Percentiles rank a stretch among this genome's conserved stretches.
Conservation (phyloP, 805 yeast species). For the Grigorovia jiainica region DNA sequence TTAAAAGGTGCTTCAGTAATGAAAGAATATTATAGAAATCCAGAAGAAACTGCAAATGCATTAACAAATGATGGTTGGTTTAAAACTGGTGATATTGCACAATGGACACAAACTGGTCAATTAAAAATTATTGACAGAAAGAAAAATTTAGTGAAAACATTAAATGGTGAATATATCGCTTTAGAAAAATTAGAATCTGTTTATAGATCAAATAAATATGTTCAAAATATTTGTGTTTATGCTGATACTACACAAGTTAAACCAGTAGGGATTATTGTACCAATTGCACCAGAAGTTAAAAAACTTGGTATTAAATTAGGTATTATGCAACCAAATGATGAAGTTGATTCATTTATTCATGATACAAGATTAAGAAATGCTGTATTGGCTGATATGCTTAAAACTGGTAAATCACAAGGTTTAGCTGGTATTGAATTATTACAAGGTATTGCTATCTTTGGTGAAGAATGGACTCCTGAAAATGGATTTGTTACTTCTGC, state of each 20-base stretch:
- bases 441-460: constrained; percentile 67
- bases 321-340: constrained; percentile 36
- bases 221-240: constrained; percentile 80
- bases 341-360: constrained; percentile 39
- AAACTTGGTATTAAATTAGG: constrained; percentile 51
- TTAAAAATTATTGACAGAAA: constrained; percentile 83
- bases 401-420: constrained; percentile 74
- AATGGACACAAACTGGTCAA: constrained; percentile 77
- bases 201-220: constrained; percentile 74
- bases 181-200: constrained; percentile 87
- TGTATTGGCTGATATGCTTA: constrained; percentile 49
- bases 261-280: constrained; percentile 86
- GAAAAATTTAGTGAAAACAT: constrained; percentile 92
- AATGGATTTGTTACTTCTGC: constrained; percentile 92
- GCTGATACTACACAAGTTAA: constrained; percentile 83
- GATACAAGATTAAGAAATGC: constrained; percentile 48
- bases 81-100: constrained; percentile 93
- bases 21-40: constrained; percentile 73
- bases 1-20: constrained; percentile 67
- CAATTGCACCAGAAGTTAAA: constrained; percentile 58
- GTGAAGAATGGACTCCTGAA: constrained; percentile 97
- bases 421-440: constrained; percentile 78
- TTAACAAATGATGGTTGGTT: constrained; percentile 88
- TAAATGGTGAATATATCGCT: constrained; percentile 96
- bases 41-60: constrained; percentile 67